A percentile compares a stretch with the other conserved stretches of the same genome.
These are phyloP conservation scores for Fomes fomentarius DNA, from an alignment of 1,284 basidiomycete species.

Conservation along the genomic window DNA sequence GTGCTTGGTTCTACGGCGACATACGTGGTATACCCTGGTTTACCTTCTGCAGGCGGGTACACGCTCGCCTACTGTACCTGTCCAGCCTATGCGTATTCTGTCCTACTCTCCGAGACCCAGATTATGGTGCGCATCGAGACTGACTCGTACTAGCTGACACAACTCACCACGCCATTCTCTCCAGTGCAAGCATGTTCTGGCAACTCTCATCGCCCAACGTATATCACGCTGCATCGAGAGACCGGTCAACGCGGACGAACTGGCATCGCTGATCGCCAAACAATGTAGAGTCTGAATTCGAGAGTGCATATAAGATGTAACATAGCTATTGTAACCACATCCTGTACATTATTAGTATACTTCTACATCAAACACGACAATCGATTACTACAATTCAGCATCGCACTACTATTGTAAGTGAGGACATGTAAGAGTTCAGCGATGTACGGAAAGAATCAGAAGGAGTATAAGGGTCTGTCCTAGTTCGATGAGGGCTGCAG, in stretches of 20 bases:
- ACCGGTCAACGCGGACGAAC: conserved; percentile 47
- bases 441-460: not conserved
- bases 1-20: conserved; percentile 66
- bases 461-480: not conserved
- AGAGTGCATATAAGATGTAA: not conserved
- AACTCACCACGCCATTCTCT: not conserved
- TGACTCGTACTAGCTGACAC: not conserved
- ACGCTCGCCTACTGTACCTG: conserved; percentile 70
- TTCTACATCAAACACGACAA: not conserved
- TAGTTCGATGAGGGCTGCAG: not conserved
- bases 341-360: not conserved
- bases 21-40: conserved; percentile 61
- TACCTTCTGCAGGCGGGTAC: conserved; percentile 38
- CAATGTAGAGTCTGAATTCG: conserved; percentile 15
- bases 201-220: conserved; percentile 57
- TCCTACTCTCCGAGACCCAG: conserved; percentile 59
- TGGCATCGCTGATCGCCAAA: conserved; percentile 35
- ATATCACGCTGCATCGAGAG: conserved; percentile 55
- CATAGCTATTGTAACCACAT: not conserved
- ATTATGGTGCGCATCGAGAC: conserved; percentile 59
- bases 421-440: not conserved
- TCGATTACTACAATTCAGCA: not conserved
- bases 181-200: conserved; percentile 81
- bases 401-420: not conserved
- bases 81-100: conserved; percentile 67